These are phyloP conservation scores for Schizochytrium sp. DNA, from an alignment of 108 stramenopile species.

Conservation along the genomic window DNA sequence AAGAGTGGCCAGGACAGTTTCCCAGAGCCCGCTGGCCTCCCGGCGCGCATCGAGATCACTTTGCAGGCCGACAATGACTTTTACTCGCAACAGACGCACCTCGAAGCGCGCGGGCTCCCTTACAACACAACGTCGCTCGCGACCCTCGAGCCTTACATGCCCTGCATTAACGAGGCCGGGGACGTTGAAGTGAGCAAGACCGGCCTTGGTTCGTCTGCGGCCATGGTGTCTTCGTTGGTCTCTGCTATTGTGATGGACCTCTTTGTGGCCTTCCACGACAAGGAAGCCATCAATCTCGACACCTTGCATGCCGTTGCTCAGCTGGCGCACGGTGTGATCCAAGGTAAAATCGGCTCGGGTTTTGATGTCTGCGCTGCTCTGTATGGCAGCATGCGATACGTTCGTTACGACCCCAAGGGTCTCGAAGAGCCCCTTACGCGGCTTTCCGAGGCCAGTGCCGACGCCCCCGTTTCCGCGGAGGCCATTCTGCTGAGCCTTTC, in stretches of 20 bases:
- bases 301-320: slow-evolving; percentile 74
- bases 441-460: slow-evolving; percentile 34
- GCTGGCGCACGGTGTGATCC: slow-evolving; percentile 79
- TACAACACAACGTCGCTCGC: slow-evolving; percentile 54
- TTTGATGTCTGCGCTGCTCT: slow-evolving; percentile 86
- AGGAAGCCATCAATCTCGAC: slow-evolving; percentile 33
- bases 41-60: slow-evolving; percentile 45
- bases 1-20: slow-evolving; percentile 17
- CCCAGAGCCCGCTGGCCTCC: background rate
- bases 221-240: slow-evolving; percentile 74
- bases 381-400: slow-evolving; percentile 76
- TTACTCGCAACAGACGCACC: slow-evolving; percentile 70
- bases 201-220: slow-evolving; percentile 82
- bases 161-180: slow-evolving; percentile 54
- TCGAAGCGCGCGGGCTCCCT: slow-evolving; percentile 43
- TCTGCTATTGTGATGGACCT: slow-evolving; percentile 51
- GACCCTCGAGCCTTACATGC: slow-evolving; percentile 63
- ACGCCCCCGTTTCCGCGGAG: slow-evolving; percentile 19
- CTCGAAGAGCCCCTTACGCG: slow-evolving; percentile 54
- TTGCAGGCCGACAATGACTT: slow-evolving; percentile 93
- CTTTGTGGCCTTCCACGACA: slow-evolving; percentile 29
- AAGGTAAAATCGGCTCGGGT: slow-evolving; percentile 92
- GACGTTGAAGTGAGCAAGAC: slow-evolving; percentile 56
- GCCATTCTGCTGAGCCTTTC: background rate
- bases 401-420: slow-evolving; percentile 58